Evolutionary conservation across 176 grass and related monocot genomes (phyloP), one percentile per base, ranked within the genome.

Genomic region (Lolium multiflorum): DNA sequence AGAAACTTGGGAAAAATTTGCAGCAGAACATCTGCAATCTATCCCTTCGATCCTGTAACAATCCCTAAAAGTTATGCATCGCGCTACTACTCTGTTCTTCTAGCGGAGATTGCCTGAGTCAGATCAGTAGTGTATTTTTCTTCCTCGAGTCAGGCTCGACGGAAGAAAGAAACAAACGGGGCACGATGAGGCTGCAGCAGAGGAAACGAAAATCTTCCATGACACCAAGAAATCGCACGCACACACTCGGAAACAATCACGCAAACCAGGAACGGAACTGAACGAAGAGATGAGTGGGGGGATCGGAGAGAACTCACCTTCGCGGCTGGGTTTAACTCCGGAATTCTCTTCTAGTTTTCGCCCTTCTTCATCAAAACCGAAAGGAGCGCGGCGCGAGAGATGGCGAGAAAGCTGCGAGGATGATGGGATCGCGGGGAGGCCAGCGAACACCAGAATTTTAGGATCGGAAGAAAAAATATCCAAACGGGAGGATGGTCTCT

Each of bases 381-480:
- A 46, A 11, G 69, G 80, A 59, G n/a, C 81, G 51, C 12, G 52
- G 51, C n/a, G 47, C 70, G 70, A 8, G 71, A 26, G 71, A 48
- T 48, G 37, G 69, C 13, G 72, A 56, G 75, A 44, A 54, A 4
- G 25, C 58, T 66, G 28, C 24, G 61, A 84, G 62, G 22, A 80
- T 28, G 73, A 81, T n/a, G 59, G 88, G 70, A 76, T 82, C 79
- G 21, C 66, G 55, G 20, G 60, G 4, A 73, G 56, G 37, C 58
- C 85, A 60, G 84, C 48, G 81, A 88, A 58, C 71, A 81, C 67
- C 61, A 86, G 60, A 85, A 82, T 82, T 88, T 88, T 82, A 71
- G 61, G 71, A 76, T 28, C 85, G 61, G 70, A 61, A 76, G 80
- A 55, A 55, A 20, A 85, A 85, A 70, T 48, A 61, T 91, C 77